Conservation (phyloP, 2,329 filamentous ascomycete species). For the Didymosphaeria variabile region DNA sequence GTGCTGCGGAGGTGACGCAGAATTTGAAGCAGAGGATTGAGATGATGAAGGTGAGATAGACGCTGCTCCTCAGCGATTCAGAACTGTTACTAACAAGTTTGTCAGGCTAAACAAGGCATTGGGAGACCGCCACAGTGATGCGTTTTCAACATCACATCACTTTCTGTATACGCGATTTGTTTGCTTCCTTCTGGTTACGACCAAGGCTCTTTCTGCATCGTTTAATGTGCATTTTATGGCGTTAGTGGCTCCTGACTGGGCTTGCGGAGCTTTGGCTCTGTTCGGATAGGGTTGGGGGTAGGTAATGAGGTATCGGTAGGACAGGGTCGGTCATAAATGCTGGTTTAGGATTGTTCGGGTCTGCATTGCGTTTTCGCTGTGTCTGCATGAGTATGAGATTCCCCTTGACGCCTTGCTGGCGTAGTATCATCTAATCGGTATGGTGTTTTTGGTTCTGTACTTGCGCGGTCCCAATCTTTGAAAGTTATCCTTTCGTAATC, state of each 20-base stretch:
- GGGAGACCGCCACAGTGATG: slow-evolving; percentile 40
- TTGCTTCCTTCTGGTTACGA: not conserved
- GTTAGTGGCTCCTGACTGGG: slow-evolving; percentile 9
- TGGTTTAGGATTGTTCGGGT: not conserved
- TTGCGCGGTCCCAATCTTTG: not conserved
- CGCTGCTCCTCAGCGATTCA: not conserved
- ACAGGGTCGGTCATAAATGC: not conserved
- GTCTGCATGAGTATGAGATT: slow-evolving; percentile 17
- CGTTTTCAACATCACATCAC: not conserved
- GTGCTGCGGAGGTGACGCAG: slow-evolving; percentile 96
- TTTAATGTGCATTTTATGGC: slow-evolving; percentile 19
- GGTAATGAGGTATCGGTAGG: not conserved
- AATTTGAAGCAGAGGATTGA: slow-evolving; percentile 97
- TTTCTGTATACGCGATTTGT: slow-evolving; percentile 7
- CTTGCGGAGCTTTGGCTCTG: not conserved
- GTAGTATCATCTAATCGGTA: slow-evolving; percentile 4
- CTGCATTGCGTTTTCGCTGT: not conserved
- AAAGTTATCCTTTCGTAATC: no score
- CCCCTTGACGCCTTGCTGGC: slow-evolving; percentile 13
- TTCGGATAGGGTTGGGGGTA: not conserved
- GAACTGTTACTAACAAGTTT: slow-evolving; percentile 23
- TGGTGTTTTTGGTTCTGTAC: not conserved
- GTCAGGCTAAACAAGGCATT: slow-evolving; percentile 50
- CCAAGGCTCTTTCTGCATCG: not conserved
- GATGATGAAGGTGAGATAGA: slow-evolving; percentile 82